These are phyloP conservation scores for Lipomyces oligophaga DNA, from an alignment of 805 yeast species.

Conservation along the genomic window DNA sequence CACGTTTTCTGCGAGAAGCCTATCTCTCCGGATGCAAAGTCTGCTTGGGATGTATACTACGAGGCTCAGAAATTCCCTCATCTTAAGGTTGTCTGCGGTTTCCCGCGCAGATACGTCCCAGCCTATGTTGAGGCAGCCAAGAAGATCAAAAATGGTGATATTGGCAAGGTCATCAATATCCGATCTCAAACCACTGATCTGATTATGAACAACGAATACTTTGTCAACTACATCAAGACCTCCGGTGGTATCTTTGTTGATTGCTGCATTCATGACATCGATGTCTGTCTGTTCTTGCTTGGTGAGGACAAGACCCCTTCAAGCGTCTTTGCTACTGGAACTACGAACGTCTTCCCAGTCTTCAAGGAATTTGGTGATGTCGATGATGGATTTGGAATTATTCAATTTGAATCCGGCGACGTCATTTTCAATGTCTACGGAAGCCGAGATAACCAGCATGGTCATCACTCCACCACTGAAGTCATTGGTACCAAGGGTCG, in stretches of 20 bases:
- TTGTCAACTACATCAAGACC: constrained; percentile 26
- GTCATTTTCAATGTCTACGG: constrained; percentile 24
- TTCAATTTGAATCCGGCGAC: constrained; percentile 24
- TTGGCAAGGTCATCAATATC: constrained; percentile 25
- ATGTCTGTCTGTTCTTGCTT: constrained; percentile 25
- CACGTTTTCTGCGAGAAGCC: constrained; percentile 31
- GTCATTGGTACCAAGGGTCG: constrained; percentile 30
- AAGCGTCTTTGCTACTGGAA: constrained; percentile 27
- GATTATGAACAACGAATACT: constrained; percentile 13
- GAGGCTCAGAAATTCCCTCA: constrained; percentile 20
- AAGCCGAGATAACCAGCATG: constrained; percentile 28
- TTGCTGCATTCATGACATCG: constrained; percentile 31
- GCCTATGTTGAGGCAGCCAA: constrained; percentile 25
- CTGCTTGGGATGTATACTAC: constrained; percentile 26
- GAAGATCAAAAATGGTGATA: constrained; percentile 22
- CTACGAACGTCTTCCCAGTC: constrained; percentile 28
- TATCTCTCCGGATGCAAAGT: constrained; percentile 15
- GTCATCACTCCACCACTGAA: constrained; percentile 29
- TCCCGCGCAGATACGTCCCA: constrained; percentile 27
- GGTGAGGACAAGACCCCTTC: constrained; percentile 26
- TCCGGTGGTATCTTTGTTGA: constrained; percentile 34
- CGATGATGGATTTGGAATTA: constrained; percentile 29
- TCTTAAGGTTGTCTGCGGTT: constrained; percentile 29
- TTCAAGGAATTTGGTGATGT: constrained; percentile 30
- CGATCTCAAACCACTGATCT: constrained; percentile 30